Percentiles rank a stretch among this genome's conserved stretches.
Conservation (phyloP, 352 stramenopile species). For the Globisporangium megalacanthum region DNA sequence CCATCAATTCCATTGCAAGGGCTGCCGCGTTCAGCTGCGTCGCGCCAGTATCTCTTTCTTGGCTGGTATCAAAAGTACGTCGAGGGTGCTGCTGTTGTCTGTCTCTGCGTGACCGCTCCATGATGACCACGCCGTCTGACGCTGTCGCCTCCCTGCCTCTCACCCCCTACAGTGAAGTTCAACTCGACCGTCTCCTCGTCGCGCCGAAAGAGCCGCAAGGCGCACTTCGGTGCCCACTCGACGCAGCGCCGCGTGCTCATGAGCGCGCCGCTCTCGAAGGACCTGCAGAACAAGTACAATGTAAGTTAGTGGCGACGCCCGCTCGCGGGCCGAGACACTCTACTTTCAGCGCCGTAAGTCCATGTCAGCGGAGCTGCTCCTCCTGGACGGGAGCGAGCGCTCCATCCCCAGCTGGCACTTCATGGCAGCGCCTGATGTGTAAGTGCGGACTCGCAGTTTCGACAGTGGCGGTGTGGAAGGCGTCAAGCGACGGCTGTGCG, state of each 20-base stretch:
- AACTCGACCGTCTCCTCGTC: conserved; percentile 93
- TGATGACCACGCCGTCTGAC: background rate
- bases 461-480: background rate
- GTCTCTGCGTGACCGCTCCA: background rate
- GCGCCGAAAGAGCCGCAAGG: conserved; percentile 98
- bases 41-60: conserved; percentile 79
- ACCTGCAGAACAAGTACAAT: conserved; percentile 99
- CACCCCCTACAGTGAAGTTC: conserved; percentile 81
- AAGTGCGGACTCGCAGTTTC: conserved; percentile 44
- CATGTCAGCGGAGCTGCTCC: conserved; percentile 58
- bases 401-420: conserved; percentile 62
- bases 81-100: background rate
- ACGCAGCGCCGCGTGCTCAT: conserved; percentile 96
- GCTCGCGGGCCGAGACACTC: conserved; percentile 32
- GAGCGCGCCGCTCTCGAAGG: conserved; percentile 97
- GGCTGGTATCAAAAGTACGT: conserved; percentile 84
- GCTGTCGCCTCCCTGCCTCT: background rate
- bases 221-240: conserved; percentile 98
- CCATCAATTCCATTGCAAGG: background rate
- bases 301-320: conserved; percentile 82
- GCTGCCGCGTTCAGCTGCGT: background rate
- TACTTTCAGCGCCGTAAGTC: conserved; percentile 87
- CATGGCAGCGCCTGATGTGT: conserved; percentile 84
- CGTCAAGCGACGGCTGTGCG: background rate
- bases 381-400: too few relatives aligned